Base-by-base conservation (phyloP, 768 basidiomycete genomes). In the Tubosaeta sp. region DNA sequence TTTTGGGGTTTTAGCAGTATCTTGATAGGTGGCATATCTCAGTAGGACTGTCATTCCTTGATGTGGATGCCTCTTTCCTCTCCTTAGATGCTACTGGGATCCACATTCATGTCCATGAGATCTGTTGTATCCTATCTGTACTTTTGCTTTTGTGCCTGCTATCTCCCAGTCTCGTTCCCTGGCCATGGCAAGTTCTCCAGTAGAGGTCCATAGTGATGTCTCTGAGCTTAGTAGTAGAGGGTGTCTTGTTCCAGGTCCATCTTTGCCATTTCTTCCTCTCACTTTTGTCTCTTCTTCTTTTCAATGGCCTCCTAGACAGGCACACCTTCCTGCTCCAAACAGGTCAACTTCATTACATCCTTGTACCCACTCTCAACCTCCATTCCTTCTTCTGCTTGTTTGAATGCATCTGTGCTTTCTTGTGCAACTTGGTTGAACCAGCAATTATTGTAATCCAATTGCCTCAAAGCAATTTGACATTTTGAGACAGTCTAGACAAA, bases 391-490 rank as follows among this genome's bases (percentile, higher is more conserved):
- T 82, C 81, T 3, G 63, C 76, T 32, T 83, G 77, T 52, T 80
- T 73, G 60, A 91, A 93, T 0, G 83, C 90, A 70, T 92, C 89
- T 9, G 79, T 81, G 48, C 90, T 88, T 36, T 88, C 88, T 54
- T 86, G 81, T 25, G 86, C 87, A 52, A 86, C 81, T 44, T 96
- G 85, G 61, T 80, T 82, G 68, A 97, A 97, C 36, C 94, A 82
- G 51, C 94, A 82, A 63, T 87, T 84, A 67, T 98, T 95, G 65
- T 98, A 99, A 66, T 96, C 95, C 45, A 85, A 88, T 73, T 97
- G 92, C 45, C 95, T 81, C 34, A 89, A 78, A 21, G 94, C 90
- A 65, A 98, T 91, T 75, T 97, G 95, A 53, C 90, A 89, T 63
- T 90, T 86, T 49, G 86, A 87, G 44, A 94, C 90, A 12, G 92